Evolutionary conservation across 305 asterid genomes (phyloP).

Genomic region (Plantago rigida): DNA sequence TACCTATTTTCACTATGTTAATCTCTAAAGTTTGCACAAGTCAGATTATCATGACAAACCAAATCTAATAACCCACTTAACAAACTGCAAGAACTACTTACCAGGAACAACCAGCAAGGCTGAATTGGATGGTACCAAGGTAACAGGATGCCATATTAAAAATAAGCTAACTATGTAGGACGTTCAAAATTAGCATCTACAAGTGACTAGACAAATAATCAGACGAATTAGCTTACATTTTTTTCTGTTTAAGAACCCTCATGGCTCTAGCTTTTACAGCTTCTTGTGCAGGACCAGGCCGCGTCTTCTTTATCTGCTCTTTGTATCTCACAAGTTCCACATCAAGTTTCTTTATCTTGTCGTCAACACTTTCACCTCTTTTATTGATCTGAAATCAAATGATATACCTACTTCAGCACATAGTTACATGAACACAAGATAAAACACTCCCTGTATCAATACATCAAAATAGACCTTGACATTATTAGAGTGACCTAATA

Average conservation of each 20-base stretch:
- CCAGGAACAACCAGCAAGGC: not conserved
- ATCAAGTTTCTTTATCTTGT: constrained; percentile 76
- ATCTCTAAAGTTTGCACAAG: too few species aligned
- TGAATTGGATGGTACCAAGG: too few species aligned
- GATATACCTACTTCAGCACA: not conserved
- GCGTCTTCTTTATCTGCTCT: constrained; percentile 85
- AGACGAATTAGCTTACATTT: constrained; percentile 48
- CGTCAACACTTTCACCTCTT: constrained; percentile 87
- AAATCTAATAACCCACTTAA: too few species aligned
- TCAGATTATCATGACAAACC: too few species aligned
- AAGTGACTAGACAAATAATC: constrained; percentile 6
- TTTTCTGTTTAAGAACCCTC: constrained; percentile 92
- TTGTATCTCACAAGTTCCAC: constrained; percentile 61
- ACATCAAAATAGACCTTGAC: too few species aligned
- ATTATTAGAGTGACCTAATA: too few species aligned
- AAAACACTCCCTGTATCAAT: not conserved
- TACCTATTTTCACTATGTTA: too few species aligned
- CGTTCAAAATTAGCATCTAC: too few species aligned
- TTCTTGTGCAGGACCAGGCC: constrained; percentile 97
- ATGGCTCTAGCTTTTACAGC: constrained; percentile 95
- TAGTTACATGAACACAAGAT: constrained; percentile 9
- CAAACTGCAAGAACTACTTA: too few species aligned
- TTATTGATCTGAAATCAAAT: constrained; percentile 54
- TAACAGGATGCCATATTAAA: too few species aligned
- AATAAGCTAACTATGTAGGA: too few species aligned